Evolutionary conservation across 768 basidiomycete genomes (phyloP), one percentile per base, ranked within the genome.

Genomic region (Suillus subluteus): DNA sequence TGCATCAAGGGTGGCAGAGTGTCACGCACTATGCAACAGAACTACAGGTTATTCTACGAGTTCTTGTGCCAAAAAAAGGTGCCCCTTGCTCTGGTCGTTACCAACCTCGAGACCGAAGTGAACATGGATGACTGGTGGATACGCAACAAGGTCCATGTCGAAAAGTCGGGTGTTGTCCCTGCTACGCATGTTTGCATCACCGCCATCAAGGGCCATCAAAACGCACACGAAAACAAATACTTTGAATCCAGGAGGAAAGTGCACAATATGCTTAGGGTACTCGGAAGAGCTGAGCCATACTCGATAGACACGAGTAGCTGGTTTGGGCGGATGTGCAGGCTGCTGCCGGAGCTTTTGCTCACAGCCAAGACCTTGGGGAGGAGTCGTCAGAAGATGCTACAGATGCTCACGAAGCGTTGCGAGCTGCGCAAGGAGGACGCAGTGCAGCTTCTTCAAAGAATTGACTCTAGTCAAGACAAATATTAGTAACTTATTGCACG

Each of bases 81-180:
- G 8, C 75, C 76, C 21, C 55, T 76, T 52, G 74, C 75, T 5
- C 64, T 79, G 32, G 70, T 79, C 61, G 44, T 79, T 65, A 79
- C 79, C 4, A 73, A 79, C 37, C 75, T 79, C 46, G 79, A 79
- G 62, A 72, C 73, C 6, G 76, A 76, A 67, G 72, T 76, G 30
- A 65, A 69, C 15, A 80, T 79, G 78, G 79, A 79, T 15, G 56
- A 67, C 18, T 79, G 79, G 79, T 79, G 79, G 79, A 37, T 8
- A 11, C 30, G 71, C 12, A 80, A 79, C 55, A 21, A 68, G 12
- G 11, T 26, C 26, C 68, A 73, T 32, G 72, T 79, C 62, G 8
- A 48, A 4, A 62, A 64, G 5, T 71, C 65, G 38, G 69, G 67
- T n/a, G 73, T 80, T 26, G 54, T 55, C 37, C 65, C 68, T n/a